phyloP scores from a whole-genome alignment of 2,329 filamentous ascomycete genomes.

The Tolypocladium ophioglossoides region DNA sequence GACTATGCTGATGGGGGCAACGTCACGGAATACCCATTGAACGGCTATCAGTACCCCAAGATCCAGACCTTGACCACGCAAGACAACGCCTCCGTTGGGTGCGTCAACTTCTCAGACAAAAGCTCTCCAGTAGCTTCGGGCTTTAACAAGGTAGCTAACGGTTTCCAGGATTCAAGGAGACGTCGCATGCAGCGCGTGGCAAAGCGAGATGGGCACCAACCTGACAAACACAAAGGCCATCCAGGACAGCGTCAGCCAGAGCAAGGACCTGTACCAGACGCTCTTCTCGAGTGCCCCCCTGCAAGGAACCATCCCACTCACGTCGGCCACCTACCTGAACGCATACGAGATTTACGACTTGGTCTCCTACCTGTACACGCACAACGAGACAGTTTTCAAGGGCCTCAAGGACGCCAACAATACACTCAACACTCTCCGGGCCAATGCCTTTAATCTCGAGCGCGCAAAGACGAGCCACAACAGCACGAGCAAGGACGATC shows the following conservation, averaged over 20 bases:
- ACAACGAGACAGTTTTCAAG: constrained; percentile 33
- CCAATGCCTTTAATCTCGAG: constrained; percentile 59
- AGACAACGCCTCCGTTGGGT: constrained; percentile 37
- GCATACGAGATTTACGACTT: constrained; percentile 46
- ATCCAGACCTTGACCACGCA: constrained; percentile 41
- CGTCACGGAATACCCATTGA: constrained; percentile 52
- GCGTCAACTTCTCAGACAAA: constrained; percentile 9
- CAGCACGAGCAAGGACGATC: constrained; percentile 30
- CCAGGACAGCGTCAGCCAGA: constrained; percentile 14
- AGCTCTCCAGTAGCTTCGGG: neutral
- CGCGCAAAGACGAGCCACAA: constrained; percentile 44
- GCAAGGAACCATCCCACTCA: constrained; percentile 22
- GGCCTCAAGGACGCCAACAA: constrained; percentile 23
- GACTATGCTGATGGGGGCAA: constrained; percentile 25
- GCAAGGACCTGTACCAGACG: constrained; percentile 28
- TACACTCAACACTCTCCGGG: constrained; percentile 36
- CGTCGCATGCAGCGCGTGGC: constrained; percentile 26
- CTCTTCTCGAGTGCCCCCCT: constrained; percentile 29
- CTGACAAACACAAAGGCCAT: constrained; percentile 14
- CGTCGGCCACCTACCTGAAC: constrained; percentile 31
- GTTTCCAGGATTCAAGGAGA: constrained; percentile 26
- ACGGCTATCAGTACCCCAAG: constrained; percentile 72
- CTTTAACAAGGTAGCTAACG: neutral
- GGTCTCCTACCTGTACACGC: constrained; percentile 40
- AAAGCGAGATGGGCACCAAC: constrained; percentile 15